These are phyloP conservation scores for Reticulascus tulasneorum DNA, from an alignment of 2,329 filamentous ascomycete genomes.

Conservation along the genomic window DNA sequence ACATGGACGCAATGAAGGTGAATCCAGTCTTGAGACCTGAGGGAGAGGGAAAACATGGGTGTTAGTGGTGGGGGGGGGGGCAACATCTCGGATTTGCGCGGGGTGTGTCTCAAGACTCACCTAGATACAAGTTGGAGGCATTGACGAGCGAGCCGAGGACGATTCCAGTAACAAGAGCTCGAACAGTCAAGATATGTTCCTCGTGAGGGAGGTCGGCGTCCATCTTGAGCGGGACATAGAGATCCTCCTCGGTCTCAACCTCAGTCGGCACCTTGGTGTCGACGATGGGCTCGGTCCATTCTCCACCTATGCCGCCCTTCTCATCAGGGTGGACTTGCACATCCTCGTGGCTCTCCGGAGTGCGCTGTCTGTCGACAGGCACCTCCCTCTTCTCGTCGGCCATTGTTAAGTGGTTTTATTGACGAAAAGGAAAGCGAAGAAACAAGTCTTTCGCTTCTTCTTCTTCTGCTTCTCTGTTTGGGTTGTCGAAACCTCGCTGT, in stretches of 20 bases:
- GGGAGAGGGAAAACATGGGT: background rate
- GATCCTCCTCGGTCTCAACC: slow-evolving; percentile 29
- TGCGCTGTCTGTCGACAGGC: slow-evolving; percentile 3
- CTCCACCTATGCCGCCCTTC: slow-evolving; percentile 12
- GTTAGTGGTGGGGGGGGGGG: too few relatives aligned
- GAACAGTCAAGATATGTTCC: slow-evolving; percentile 47
- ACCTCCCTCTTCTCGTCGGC: slow-evolving; percentile 4
- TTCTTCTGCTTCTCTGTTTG: too few relatives aligned
- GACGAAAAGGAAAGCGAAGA: too few relatives aligned
- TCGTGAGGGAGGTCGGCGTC: slow-evolving; percentile 33
- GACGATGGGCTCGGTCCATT: slow-evolving; percentile 14
- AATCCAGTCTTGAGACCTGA: slow-evolving; percentile 48
- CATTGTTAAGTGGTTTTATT: slow-evolving; percentile 1
- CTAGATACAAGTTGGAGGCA: slow-evolving; percentile 59
- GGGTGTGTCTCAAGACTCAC: too few relatives aligned
- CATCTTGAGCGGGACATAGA: slow-evolving; percentile 35
- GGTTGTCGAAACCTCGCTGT: background rate
- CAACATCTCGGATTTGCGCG: background rate
- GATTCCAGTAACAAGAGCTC: slow-evolving; percentile 52
- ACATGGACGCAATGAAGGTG: slow-evolving; percentile 44
- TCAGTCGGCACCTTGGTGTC: slow-evolving; percentile 22
- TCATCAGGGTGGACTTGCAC: slow-evolving; percentile 7
- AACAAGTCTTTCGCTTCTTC: too few relatives aligned
- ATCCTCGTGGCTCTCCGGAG: slow-evolving; percentile 5
- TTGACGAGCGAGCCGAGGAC: slow-evolving; percentile 56